Evolutionary conservation across 2,329 filamentous ascomycete species (phyloP).

Genomic region (Coniochaeta hoffmannii): DNA sequence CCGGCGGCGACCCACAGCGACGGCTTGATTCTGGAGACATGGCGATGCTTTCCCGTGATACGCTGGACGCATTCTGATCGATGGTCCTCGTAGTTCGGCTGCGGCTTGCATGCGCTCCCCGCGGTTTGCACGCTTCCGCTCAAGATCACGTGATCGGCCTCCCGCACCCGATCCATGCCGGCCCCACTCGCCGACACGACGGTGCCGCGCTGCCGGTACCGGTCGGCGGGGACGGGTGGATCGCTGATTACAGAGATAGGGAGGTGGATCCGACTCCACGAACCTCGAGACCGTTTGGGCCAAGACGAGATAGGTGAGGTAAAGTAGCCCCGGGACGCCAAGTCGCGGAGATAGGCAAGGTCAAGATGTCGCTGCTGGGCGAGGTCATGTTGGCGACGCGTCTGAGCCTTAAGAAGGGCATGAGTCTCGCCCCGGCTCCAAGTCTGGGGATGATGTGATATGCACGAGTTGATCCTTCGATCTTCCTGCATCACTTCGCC

Average conservation of each 20-base stretch:
- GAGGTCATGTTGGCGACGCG: neutral
- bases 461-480: neutral
- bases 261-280: constrained; percentile 3
- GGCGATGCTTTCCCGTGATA: too few species aligned
- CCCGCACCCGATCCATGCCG: constrained; percentile 1
- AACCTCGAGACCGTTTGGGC: neutral
- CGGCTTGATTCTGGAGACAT: neutral
- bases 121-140: neutral
- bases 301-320: neutral
- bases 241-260: constrained; percentile 4
- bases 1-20: constrained; percentile 6
- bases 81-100: too few species aligned
- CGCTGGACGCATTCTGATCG: neutral
- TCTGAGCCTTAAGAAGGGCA: neutral
- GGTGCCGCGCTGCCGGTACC: neutral
- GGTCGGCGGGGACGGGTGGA: neutral
- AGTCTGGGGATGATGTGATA: neutral
- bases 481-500: neutral
- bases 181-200: constrained; percentile 7
- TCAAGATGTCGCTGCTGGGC: neutral
- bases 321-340: neutral
- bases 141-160: constrained; percentile 5
- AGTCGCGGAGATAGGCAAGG: neutral
- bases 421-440: neutral
- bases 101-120: too few species aligned